A percentile compares a stretch with the other conserved stretches of the same genome.
These are phyloP conservation scores for Lojkania enalia DNA, from an alignment of 2,329 filamentous ascomycete genomes.

Conservation along the genomic window DNA sequence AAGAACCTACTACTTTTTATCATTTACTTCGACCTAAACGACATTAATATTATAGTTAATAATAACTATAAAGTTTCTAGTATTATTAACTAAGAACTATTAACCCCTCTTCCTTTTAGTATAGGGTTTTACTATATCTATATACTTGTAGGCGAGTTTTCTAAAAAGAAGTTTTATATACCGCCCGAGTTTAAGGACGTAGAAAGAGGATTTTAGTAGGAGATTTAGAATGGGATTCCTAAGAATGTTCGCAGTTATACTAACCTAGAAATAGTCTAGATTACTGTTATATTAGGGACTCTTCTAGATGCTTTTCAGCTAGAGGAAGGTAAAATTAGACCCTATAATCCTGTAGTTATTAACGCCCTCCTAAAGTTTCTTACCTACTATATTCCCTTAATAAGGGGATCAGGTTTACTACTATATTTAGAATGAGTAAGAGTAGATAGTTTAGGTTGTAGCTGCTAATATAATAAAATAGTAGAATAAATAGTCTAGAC, in stretches of 20 bases:
- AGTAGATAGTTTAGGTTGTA: slow-evolving; percentile 2
- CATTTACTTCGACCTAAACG: slow-evolving; percentile 20
- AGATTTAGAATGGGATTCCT: slow-evolving; percentile 13
- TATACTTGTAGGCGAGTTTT: slow-evolving; percentile 15
- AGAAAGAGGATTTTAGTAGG: slow-evolving; percentile 12
- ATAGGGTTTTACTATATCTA: slow-evolving; percentile 18
- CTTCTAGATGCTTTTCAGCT: slow-evolving; percentile 17
- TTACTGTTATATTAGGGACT: slow-evolving; percentile 14
- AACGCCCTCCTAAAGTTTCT: slow-evolving; percentile 13
- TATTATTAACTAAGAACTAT: slow-evolving; percentile 23
- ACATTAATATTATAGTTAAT: slow-evolving; percentile 20
- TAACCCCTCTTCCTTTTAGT: slow-evolving; percentile 19
- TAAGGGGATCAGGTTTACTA: slow-evolving; percentile 8
- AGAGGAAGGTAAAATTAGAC: slow-evolving; percentile 14
- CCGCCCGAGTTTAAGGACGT: slow-evolving; percentile 14
- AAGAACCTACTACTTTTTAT: slow-evolving; percentile 19
- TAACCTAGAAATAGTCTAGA: slow-evolving; percentile 10
- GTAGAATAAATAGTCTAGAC: neutral
- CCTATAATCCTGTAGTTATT: slow-evolving; percentile 14
- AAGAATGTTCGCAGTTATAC: slow-evolving; percentile 8
- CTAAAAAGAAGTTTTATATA: slow-evolving; percentile 12
- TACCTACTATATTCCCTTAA: slow-evolving; percentile 9
- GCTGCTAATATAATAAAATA: slow-evolving; percentile 1
- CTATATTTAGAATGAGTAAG: slow-evolving; percentile 11
- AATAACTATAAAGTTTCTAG: slow-evolving; percentile 20